Evolutionary conservation across 108 stramenopile species (phyloP), one percentile per base, ranked within the genome.

Genomic region (Bacterosira constricta): DNA sequence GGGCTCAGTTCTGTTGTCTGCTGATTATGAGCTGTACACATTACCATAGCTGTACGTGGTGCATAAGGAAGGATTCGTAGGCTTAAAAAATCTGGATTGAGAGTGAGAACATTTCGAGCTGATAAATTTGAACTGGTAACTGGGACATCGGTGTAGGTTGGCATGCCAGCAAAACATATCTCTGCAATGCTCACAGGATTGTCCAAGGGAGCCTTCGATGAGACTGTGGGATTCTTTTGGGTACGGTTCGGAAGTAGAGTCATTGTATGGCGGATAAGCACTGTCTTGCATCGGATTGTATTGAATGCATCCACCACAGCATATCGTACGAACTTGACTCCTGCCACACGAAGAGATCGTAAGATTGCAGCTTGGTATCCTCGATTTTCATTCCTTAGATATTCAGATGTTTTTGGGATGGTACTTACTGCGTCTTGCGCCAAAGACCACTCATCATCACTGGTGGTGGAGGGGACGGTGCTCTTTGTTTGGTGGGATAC

Each of bases 291-390:
- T 42, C 91, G 84, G 45, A 86, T 66, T 1, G 79, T 86, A 68
- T 88, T 88, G 71, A 20, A 82, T n/a, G 80, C 73, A 75, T 93
- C 92, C 11, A 90, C 50, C 10, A 77, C 56, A 17, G 78, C 45
- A 45, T 75, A 90, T 25, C 92, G 84, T 46, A 93, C 27, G 53
- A 90, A 93, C 39, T 90, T 80, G 18, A 93, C 86, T 1, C 88
- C 88, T 23, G 81, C 73, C 34, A 71, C 75, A 13, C 83, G 73
- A 5, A 92, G 79, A 41, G 80, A 81, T 8, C 88, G 86, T 8
- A 93, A 61, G 1, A 93, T 55, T 26, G 92, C 86, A 8, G 50
- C 17, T 25, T 67, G 66, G 35, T 27, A 45, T 46, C 59, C 66
- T 29, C 44, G 18, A 20, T 30, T 45, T 31, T 51, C 41, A 37